Base-by-base conservation (phyloP, 2,329 filamentous ascomycete genomes). In the Cadophora malorum region DNA sequence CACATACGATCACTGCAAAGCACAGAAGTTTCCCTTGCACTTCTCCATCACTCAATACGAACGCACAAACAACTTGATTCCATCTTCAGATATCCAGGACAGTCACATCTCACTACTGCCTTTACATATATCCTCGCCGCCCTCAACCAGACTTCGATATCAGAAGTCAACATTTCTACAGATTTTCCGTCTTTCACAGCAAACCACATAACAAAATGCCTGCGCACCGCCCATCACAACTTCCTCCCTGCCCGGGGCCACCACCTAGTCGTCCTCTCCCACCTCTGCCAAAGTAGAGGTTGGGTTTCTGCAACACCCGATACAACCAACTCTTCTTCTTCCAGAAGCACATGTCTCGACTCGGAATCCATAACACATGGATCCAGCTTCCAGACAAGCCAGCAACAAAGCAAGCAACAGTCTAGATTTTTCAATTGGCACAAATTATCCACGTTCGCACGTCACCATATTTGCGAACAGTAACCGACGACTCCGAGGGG, bases 191-290 rank as follows among this genome's bases (percentile, higher is more conserved):
- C 28, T 45, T 45, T 21, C 12, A 21, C 16, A 31, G 47, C 28
- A 62, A 47, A 67, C 28, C 41, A 72, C 53, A 66, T 16, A 64
- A 69, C 79, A 81, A 78, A 69, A 86, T 87, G 84, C 84, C 85
- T 79, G 81, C 85, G 72, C 85, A 87, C 78, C 75, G 74, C 38
- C 87, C 88, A 70, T 88, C 87, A 74, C 86, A 89, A 76, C 86
- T 90, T 72, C 88, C 88, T 81, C 88, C 88, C 74, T 90, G 87
- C 85, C 87, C 88, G 65, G 88, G 88, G 74, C 88, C 88, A 69
- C 88, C 88, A 75, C 88, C 88, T 71, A 87, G 84, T 80, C 83
- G 88, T 65, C 88, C 88, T 80, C 85, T 90, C 64, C 88, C 88
- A 79, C 85, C 87, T 79, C 85, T 90, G 70, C 88, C 88, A 78